Evolutionary conservation across 23 red algal species (phyloP), one percentile per base, ranked within the genome.

Genomic region (Gracilariopsis chorda): DNA sequence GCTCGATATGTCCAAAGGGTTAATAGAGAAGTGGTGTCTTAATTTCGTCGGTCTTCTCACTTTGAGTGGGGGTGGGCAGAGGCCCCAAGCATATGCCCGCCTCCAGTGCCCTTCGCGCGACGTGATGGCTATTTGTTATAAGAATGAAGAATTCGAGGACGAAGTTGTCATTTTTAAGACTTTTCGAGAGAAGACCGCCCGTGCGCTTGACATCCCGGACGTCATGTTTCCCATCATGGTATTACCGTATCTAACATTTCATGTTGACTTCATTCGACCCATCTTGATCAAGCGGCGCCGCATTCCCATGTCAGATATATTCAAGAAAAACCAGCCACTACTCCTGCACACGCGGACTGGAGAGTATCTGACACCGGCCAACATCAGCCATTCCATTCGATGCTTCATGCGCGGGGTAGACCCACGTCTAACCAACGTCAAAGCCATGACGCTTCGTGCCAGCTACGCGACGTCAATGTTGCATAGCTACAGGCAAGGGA

Each of bases 381-480:
- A 82, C n/a, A 37, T 60, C 2, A 37, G 7, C 8, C 3, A 48
- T 3, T 34, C 77, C 21, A 58, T 82, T 59, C 3, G 30, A 30
- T 19, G 9, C 2, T 82, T 82, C 48, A 55, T 82, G 48, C 23
- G 23, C 14, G 47, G 36, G 3, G 1, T 60, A 16, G 77, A 82
- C 30, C 25, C 4, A 3, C 4, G 9, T 21, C 47, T 82, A 14
- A 39, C 13, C n/a, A 32, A 24, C 7, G 52, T 57, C 47, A 82
- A 44, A 29, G 48, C 37, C 4, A 82, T 82, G 77, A 82, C 52
- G 8, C 77, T 82, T 20, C 39, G 48, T 6, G 30, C 77, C 2
- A 82, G 77, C 34, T 82, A 51, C 30, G 77, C 48, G 7, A 82
- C 77, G 9, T 2, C 12, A 9, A 82, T 82, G 77, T 28, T 82